Percentiles rank a stretch among this genome's conserved stretches.
phyloP scores from a whole-genome alignment of 257 asterid species.

The Solanum megistacrolobum region DNA sequence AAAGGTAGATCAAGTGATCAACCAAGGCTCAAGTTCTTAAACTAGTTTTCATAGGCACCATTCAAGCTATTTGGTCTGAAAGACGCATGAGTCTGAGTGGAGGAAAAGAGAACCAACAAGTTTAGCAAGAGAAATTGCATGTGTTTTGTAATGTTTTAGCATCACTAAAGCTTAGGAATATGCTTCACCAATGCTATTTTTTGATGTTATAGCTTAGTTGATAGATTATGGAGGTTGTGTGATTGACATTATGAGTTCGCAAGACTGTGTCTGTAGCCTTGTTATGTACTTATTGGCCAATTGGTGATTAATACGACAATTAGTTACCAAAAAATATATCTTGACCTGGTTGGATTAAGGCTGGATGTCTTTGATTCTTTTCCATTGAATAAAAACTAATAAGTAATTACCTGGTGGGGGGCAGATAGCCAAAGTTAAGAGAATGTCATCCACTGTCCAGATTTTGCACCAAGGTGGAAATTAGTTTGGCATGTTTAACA shows the following conservation, averaged over 20 bases:
- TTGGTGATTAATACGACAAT: background rate
- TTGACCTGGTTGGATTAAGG: background rate
- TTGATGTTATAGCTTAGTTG: background rate
- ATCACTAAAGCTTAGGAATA: background rate
- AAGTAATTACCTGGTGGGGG: background rate
- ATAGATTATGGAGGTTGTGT: background rate
- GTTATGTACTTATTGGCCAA: background rate
- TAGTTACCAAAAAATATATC: background rate
- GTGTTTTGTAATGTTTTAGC: background rate
- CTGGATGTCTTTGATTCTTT: background rate
- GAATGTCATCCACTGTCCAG: background rate
- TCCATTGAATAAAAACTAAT: background rate
- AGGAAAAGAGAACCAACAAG: background rate
- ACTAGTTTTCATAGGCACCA: background rate
- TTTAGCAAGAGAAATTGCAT: background rate
- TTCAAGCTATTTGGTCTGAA: background rate
- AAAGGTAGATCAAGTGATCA: background rate
- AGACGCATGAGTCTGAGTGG: background rate
- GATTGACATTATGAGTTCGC: background rate
- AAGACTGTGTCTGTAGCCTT: background rate
- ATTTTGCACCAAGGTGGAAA: background rate
- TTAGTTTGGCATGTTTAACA: background rate
- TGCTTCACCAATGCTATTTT: background rate
- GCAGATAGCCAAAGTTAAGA: background rate
- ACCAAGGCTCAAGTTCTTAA: background rate